Conservation (phyloP, 2,329 filamentous ascomycete species). For the Arachnopeziza araneosa region DNA sequence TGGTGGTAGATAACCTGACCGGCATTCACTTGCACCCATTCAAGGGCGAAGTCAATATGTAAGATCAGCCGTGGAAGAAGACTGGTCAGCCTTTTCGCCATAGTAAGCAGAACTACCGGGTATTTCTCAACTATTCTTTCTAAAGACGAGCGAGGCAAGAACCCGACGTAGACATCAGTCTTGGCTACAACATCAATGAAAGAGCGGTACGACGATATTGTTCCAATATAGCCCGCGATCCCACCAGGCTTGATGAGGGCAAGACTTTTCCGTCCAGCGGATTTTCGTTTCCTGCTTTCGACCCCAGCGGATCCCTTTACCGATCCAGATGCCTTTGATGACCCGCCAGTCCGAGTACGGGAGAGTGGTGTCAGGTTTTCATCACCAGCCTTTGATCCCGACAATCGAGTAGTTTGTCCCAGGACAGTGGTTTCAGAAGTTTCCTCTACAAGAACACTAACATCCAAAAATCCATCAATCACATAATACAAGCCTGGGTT, state of each 20-base stretch:
- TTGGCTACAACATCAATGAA: slow-evolving; percentile 97
- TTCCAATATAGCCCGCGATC: slow-evolving; percentile 88
- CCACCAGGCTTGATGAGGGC: slow-evolving; percentile 93
- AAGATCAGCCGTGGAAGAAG: slow-evolving; percentile 84
- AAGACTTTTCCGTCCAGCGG: slow-evolving; percentile 61
- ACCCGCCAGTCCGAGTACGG: slow-evolving; percentile 38
- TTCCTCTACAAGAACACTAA: slow-evolving; percentile 68
- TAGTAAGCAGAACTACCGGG: slow-evolving; percentile 85
- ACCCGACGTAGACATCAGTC: slow-evolving; percentile 97
- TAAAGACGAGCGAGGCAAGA: slow-evolving; percentile 76
- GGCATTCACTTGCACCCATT: slow-evolving; percentile 96
- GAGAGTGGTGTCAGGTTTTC: slow-evolving; percentile 40
- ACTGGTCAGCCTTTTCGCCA: slow-evolving; percentile 90
- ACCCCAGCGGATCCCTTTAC: slow-evolving; percentile 19
- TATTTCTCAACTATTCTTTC: slow-evolving; percentile 91
- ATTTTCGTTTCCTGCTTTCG: slow-evolving; percentile 36
- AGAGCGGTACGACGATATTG: slow-evolving; percentile 89
- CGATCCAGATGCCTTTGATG: slow-evolving; percentile 29
- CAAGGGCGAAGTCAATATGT: slow-evolving; percentile 95
- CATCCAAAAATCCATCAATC: slow-evolving; percentile 92
- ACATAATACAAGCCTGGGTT: slow-evolving; percentile 97
- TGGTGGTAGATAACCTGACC: slow-evolving; percentile 93
- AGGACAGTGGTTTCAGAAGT: slow-evolving; percentile 27
- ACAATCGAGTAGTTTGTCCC: slow-evolving; percentile 21
- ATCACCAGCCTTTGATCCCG: slow-evolving; percentile 20